Conservation (phyloP, 192 early-diverging fungal species). For the Gigaspora rosea region DNA sequence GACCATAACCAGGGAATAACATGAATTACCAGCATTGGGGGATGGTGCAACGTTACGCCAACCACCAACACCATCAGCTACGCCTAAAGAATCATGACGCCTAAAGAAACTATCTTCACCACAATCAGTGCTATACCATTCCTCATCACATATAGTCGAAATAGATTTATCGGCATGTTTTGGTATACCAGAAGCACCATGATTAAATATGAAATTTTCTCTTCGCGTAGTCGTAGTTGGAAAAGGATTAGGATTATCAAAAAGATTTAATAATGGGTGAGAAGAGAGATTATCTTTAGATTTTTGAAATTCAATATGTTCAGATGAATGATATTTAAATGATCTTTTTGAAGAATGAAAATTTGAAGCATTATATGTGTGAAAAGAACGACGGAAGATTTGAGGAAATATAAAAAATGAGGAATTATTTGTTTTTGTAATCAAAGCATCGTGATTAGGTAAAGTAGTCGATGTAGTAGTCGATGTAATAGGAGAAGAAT, state of each 20-base stretch:
- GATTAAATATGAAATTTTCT: constrained; percentile 40
- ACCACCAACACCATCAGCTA: constrained; percentile 95
- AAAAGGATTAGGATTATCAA: too few species aligned
- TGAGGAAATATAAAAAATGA: too few species aligned
- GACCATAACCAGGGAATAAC: too few species aligned
- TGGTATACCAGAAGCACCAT: constrained; percentile 57
- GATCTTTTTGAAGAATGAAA: too few species aligned
- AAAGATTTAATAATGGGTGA: constrained; percentile 19
- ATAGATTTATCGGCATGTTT: constrained; percentile 44
- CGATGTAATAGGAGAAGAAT: too few species aligned
- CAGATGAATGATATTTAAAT: not conserved
- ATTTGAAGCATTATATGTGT: too few species aligned
- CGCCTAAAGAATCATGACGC: constrained; percentile 86
- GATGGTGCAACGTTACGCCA: constrained; percentile 54
- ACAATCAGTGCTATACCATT: constrained; percentile 66
- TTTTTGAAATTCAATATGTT: too few species aligned
- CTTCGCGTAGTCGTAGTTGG: constrained; percentile 27
- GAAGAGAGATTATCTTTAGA: not conserved
- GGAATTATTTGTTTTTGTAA: too few species aligned
- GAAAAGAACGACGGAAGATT: too few species aligned
- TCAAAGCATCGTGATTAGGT: too few species aligned
- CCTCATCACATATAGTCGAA: constrained; percentile 41
- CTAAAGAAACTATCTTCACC: constrained; percentile 96
- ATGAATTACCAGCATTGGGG: too few species aligned
- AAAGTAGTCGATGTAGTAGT: too few species aligned